Evolutionary conservation across 352 stramenopile species (phyloP).

Genomic region (Globisporangium middletonii): DNA sequence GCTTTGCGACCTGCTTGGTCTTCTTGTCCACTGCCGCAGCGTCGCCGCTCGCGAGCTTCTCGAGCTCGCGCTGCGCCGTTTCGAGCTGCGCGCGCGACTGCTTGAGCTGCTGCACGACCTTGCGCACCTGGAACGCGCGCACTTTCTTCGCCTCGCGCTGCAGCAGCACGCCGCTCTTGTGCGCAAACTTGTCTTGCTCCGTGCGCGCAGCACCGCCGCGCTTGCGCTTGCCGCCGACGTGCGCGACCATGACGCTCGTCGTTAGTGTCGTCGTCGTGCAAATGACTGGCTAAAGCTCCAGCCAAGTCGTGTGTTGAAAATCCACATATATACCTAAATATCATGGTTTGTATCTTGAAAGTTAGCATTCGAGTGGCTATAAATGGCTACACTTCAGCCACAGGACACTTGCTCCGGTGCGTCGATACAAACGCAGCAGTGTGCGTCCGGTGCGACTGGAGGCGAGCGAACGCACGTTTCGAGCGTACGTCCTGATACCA

Average conservation of each 20-base stretch:
- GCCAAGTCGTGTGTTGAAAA: too few relatives aligned
- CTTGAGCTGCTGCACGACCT: constrained; percentile 71
- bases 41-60: not conserved
- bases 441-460: not conserved
- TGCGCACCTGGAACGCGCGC: constrained; percentile 53
- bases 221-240: constrained; percentile 42
- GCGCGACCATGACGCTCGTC: not conserved
- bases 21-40: constrained; percentile 24
- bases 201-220: constrained; percentile 31
- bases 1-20: constrained; percentile 36
- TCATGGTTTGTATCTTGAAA: too few relatives aligned
- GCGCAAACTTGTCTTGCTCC: constrained; percentile 57
- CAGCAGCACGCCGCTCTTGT: constrained; percentile 65
- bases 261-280: not conserved
- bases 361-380: not conserved
- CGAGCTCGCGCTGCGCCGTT: constrained; percentile 5
- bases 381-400: not conserved
- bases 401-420: not conserved
- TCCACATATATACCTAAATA: too few relatives aligned
- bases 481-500: too few relatives aligned
- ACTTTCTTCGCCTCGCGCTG: constrained; percentile 78
- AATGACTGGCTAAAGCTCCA: constrained; percentile 2
- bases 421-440: not conserved
- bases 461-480: not conserved
- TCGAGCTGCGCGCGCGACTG: constrained; percentile 34